A percentile compares a stretch with the other conserved stretches of the same genome.
Evolutionary conservation across 2,329 filamentous ascomycete species (phyloP).

Genomic region (Hyphodiscus sp.): DNA sequence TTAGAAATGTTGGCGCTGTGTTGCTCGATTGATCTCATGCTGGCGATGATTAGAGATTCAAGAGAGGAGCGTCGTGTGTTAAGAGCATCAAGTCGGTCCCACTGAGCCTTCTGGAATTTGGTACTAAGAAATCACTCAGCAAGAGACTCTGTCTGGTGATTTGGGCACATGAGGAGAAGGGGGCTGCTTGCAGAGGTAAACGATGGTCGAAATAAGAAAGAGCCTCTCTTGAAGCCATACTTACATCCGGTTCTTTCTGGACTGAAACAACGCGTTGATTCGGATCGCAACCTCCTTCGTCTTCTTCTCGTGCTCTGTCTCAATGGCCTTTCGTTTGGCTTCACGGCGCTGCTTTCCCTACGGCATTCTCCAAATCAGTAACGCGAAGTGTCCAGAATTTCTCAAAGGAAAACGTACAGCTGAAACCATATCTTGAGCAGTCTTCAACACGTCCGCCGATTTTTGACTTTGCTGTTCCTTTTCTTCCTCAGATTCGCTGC

Average conservation of each 20-base stretch:
- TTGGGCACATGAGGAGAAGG: too few relatives aligned
- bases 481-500: slow-evolving; percentile 13
- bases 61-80: slow-evolving; percentile 23
- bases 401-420: slow-evolving; percentile 9
- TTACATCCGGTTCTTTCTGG: slow-evolving; percentile 23
- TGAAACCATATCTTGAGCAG: slow-evolving; percentile 13
- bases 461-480: slow-evolving; percentile 6
- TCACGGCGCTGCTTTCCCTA: slow-evolving; percentile 24
- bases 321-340: slow-evolving; percentile 23
- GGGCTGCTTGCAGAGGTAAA: too few relatives aligned
- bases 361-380: background rate
- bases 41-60: slow-evolving; percentile 23
- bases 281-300: slow-evolving; percentile 19
- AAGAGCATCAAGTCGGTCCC: slow-evolving; percentile 22
- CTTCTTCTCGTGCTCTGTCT: slow-evolving; percentile 19
- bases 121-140: slow-evolving; percentile 12
- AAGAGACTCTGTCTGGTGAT: background rate
- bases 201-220: background rate
- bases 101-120: slow-evolving; percentile 19
- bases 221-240: slow-evolving; percentile 5
- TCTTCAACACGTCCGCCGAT: slow-evolving; percentile 10
- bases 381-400: background rate
- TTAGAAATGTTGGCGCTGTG: slow-evolving; percentile 19
- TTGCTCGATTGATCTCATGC: slow-evolving; percentile 22
- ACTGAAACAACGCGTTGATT: slow-evolving; percentile 20